A percentile compares a stretch with the other conserved stretches of the same genome.
Conservation (phyloP, 768 basidiomycete species). For the Agaricus subrufescens region DNA sequence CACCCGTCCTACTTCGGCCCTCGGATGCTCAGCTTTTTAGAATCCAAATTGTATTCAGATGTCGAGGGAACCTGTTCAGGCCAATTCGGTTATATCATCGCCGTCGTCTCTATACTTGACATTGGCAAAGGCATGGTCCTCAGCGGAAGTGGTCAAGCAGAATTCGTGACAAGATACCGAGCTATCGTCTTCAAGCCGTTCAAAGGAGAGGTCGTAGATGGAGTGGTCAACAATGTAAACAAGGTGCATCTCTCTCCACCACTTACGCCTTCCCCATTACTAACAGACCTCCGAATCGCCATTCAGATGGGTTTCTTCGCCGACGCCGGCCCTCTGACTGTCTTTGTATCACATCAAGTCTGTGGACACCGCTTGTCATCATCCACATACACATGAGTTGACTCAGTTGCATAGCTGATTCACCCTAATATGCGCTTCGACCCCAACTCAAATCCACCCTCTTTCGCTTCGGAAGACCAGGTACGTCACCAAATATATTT, state of each 20-base stretch:
- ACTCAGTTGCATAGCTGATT: constrained; percentile 58
- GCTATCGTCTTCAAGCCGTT: constrained; percentile 99
- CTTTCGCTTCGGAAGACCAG: constrained; percentile 88
- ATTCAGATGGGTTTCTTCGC: constrained; percentile 96
- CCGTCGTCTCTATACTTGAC: constrained; percentile 84
- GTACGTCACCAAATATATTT: constrained; percentile 28
- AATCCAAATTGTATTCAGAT: constrained; percentile 90
- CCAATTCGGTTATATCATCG: constrained; percentile 91
- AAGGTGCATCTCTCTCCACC: constrained; percentile 55
- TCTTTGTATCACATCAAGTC: constrained; percentile 96
- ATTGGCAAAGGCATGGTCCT: constrained; percentile 92
- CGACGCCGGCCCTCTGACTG: constrained; percentile 89
- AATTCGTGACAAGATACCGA: constrained; percentile 90
- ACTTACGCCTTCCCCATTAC: not conserved
- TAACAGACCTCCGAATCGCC: not conserved
- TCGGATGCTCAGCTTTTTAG: constrained; percentile 89
- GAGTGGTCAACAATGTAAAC: constrained; percentile 91
- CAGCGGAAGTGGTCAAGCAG: constrained; percentile 89
- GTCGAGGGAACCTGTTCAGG: constrained; percentile 98
- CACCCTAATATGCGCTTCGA: constrained; percentile 94
- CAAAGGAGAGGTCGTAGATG: constrained; percentile 98
- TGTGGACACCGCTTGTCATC: constrained; percentile 15
- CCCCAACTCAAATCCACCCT: constrained; percentile 93
- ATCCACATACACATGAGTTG: not conserved
- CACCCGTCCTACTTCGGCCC: constrained; percentile 99